phyloP scores from a whole-genome alignment of 129 eudicot genomes.

The Pittosporum tobira region DNA sequence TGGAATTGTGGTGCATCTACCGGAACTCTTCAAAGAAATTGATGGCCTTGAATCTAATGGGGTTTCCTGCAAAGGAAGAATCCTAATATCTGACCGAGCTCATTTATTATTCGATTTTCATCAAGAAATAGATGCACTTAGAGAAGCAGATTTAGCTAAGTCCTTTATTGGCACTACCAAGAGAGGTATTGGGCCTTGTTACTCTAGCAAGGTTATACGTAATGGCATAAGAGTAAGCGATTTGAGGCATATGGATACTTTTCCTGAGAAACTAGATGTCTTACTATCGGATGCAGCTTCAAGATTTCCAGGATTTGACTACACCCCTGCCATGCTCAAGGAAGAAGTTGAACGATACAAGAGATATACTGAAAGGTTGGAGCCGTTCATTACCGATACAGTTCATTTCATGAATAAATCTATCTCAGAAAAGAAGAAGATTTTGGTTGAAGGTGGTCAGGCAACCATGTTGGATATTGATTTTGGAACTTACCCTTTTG shows the following conservation, averaged over 20 bases:
- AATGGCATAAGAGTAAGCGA: conserved; percentile 88
- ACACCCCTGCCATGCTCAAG: conserved; percentile 58
- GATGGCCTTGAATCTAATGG: conserved; percentile 88
- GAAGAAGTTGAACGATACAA: conserved; percentile 83
- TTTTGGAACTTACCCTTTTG: conserved; percentile 96
- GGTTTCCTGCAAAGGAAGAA: conserved; percentile 75
- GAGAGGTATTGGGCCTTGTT: conserved; percentile 94
- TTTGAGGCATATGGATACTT: conserved; percentile 95
- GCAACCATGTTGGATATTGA: conserved; percentile 99
- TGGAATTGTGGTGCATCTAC: conserved; percentile 95
- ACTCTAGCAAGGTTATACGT: conserved; percentile 81
- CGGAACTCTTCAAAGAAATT: conserved; percentile 79
- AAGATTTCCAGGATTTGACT: conserved; percentile 66
- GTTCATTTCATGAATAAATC: conserved; percentile 80
- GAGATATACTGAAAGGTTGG: conserved; percentile 85
- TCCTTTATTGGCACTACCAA: conserved; percentile 96
- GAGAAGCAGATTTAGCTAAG: conserved; percentile 87
- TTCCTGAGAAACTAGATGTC: conserved; percentile 79
- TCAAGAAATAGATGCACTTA: conserved; percentile 80
- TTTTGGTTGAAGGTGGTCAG: conserved; percentile 98
- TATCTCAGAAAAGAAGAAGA: conserved; percentile 57
- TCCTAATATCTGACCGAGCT: conserved; percentile 88
- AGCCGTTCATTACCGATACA: conserved; percentile 78
- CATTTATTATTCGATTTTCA: conserved; percentile 87
- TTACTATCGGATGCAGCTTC: conserved; percentile 84